Base-by-base conservation (phyloP, 768 basidiomycete genomes). In the Auricularia sp. region DNA sequence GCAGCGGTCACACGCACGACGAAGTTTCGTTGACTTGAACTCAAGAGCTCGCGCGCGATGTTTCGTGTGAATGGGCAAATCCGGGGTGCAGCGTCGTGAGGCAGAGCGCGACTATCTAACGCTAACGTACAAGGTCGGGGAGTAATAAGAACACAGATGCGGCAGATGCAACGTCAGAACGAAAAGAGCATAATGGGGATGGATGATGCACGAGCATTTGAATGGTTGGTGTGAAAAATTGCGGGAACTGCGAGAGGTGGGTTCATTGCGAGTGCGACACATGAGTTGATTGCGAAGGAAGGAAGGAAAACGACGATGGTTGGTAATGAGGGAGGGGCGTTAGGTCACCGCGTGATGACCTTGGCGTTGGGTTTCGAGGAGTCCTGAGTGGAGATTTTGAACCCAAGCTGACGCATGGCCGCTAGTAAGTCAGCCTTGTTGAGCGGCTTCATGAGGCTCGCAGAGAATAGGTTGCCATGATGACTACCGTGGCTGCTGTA, bases 381-480 rank as follows among this genome's bases (percentile, higher is more conserved):
- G 56, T 68, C 67, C 42, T 66, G 63, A 35, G 88, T 85, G 18
- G 89, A 85, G 29, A 90, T 91, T 81, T 87, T 93, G 82, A 97
- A 96, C 34, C 94, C 94, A 64, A 97, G 81, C 71, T 90, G 87
- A 47, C 88, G 87, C 84, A 97, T 87, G 29, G 78, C 78, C 73
- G 85, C 78, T 64, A 94, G 79, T 36, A 97, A 78, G 73, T 94
- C 93, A 29, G 85, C 83, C 76, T 93, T 93, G 74, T 91, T 88
- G 70, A 98, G 77, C 1, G 95, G 95, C 77, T 98, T 98, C 56
- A 90, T 79, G 53, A 98, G 80, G 47, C 88, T 89, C 1, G 89
- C 90, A 12, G 88, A 81, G 71, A 93, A 93, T 61, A 92, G 75
- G 66, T 84, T 85, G 56, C 78, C 80, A 64, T 87, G 86, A 66